A percentile compares a stretch with the other conserved stretches of the same genome.
These are phyloP conservation scores for Sugiyamaella castrensis DNA, from an alignment of 1,139 yeast genomes.

Conservation along the genomic window DNA sequence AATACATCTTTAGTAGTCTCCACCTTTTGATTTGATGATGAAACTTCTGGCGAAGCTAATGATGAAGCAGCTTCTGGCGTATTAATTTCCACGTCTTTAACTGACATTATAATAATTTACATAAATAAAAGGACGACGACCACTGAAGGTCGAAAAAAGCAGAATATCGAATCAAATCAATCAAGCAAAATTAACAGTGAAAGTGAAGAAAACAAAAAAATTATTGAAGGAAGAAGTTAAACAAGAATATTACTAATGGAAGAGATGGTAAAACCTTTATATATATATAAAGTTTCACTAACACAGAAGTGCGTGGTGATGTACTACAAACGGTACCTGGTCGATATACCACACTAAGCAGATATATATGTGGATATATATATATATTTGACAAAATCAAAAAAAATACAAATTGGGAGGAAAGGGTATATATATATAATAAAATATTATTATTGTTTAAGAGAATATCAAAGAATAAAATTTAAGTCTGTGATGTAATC, in stretches of 20 bases:
- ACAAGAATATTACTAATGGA: neutral
- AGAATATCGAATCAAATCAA: neutral
- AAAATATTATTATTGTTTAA: neutral
- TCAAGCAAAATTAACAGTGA: neutral
- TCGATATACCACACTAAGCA: too few species aligned
- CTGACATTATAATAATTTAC: conserved; percentile 16
- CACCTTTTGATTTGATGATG: neutral
- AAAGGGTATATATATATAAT: neutral
- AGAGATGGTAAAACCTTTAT: too few species aligned
- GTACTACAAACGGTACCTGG: neutral
- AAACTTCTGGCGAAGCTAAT: conserved; percentile 11
- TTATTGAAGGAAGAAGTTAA: too few species aligned
- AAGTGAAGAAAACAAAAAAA: conserved; percentile 6
- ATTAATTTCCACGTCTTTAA: conserved; percentile 15
- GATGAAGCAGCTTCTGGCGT: conserved; percentile 12
- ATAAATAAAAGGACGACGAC: conserved; percentile 8
- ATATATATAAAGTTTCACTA: too few species aligned
- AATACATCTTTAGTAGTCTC: neutral
- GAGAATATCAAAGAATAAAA: too few species aligned
- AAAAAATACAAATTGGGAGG: neutral
- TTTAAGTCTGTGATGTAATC: neutral
- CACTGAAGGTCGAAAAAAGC: neutral
- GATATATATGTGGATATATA: too few species aligned
- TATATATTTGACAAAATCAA: too few species aligned
- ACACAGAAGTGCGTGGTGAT: too few species aligned